Evolutionary conservation across 176 grass and related monocot species (phyloP).

Genomic region (Alopecurus myosuroides): DNA sequence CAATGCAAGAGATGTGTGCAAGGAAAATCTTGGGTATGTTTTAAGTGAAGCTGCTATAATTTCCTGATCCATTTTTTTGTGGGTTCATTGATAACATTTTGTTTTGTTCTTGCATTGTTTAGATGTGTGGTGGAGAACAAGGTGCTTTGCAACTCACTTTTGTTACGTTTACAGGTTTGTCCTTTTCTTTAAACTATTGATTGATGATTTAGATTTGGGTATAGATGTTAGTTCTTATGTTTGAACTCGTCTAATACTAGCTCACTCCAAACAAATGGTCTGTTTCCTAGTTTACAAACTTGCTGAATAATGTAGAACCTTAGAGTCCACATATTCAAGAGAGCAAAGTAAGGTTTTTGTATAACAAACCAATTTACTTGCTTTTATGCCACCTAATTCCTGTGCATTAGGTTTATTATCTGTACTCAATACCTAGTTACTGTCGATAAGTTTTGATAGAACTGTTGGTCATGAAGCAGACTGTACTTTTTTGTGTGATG

Average conservation of each 20-base stretch:
- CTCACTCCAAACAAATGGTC: not conserved
- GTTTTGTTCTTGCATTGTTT: conserved; percentile 13
- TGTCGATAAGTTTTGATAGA: not conserved
- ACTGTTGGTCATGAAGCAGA: not conserved
- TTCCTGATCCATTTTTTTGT: not conserved
- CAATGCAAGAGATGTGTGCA: conserved; percentile 84
- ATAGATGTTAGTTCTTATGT: not conserved
- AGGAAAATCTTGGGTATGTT: conserved; percentile 89
- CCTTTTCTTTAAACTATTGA: not conserved
- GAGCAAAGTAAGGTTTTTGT: not conserved
- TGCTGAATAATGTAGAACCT: not conserved
- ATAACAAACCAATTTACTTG: not conserved
- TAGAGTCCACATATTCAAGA: not conserved
- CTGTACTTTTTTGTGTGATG: not conserved
- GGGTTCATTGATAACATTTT: not conserved
- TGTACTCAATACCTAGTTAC: not conserved
- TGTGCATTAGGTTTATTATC: not conserved
- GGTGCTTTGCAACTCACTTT: conserved; percentile 89
- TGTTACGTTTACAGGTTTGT: conserved; percentile 73
- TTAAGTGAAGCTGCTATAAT: not conserved
- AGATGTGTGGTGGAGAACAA: conserved; percentile 99
- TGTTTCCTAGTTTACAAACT: conserved; percentile 6
- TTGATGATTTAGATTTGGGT: not conserved
- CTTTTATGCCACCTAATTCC: not conserved
- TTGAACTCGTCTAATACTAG: not conserved